Conservation (phyloP, 345 rosid genomes). For the Turnera subulata region DNA sequence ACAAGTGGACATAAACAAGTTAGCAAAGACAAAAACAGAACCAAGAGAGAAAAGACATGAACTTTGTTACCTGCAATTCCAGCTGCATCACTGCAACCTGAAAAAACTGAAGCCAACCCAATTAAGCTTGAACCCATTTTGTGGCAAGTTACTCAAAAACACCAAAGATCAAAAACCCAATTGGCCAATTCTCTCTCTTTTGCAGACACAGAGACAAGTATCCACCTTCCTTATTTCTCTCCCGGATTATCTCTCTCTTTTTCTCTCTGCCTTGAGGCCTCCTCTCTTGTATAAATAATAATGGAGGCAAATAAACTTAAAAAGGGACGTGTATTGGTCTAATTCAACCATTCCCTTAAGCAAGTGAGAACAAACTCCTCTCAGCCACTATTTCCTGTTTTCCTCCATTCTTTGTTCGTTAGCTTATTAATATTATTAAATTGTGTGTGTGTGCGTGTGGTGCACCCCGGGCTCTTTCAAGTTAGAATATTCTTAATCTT, state of each 20-base stretch:
- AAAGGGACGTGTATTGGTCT: too few species aligned
- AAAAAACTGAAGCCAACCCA: conserved; percentile 20
- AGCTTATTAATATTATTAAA: too few species aligned
- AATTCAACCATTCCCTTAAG: too few species aligned
- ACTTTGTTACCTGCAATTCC: conserved; percentile 46
- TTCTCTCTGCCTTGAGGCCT: background rate
- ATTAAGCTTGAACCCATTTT: conserved; percentile 17
- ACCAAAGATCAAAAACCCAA: background rate
- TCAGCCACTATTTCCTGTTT: too few species aligned
- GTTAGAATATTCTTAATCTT: too few species aligned
- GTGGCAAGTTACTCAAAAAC: background rate
- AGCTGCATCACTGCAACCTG: conserved; percentile 39
- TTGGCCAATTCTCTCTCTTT: background rate
- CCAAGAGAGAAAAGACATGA: background rate
- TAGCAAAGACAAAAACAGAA: background rate
- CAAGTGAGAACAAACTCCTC: too few species aligned
- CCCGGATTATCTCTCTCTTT: background rate
- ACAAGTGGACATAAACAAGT: background rate
- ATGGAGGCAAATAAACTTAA: background rate
- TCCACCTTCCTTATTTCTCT: too few species aligned
- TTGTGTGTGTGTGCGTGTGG: too few species aligned
- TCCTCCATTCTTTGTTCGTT: too few species aligned
- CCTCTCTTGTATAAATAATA: too few species aligned
- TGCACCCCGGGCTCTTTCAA: too few species aligned
- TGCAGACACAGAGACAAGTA: too few species aligned